Evolutionary conservation across 495 filamentous ascomycete genomes (phyloP).

Genomic region (Xylaria acuta): DNA sequence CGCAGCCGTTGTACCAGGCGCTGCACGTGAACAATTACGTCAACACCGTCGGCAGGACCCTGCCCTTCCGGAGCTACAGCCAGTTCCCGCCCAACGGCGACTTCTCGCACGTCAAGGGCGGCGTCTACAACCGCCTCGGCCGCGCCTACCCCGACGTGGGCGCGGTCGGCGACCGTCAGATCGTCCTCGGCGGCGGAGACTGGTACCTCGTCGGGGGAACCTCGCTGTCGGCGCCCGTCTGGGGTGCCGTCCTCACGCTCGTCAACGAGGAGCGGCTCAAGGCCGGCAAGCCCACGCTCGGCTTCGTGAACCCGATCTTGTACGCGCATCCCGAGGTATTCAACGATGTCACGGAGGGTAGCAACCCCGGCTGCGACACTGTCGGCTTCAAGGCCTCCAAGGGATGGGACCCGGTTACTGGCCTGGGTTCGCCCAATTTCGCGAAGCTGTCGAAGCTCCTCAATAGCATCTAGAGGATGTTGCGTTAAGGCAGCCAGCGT

Average conservation of each 20-base stretch:
- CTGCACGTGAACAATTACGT: slow-evolving; percentile 61
- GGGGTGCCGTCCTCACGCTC: slow-evolving; percentile 63
- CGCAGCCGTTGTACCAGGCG: slow-evolving; percentile 63
- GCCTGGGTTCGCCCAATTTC: slow-evolving; percentile 51
- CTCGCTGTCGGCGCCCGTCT: slow-evolving; percentile 63
- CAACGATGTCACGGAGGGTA: slow-evolving; percentile 66
- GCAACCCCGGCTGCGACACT: slow-evolving; percentile 66
- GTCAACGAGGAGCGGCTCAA: slow-evolving; percentile 68
- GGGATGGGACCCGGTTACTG: slow-evolving; percentile 72
- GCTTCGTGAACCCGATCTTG: slow-evolving; percentile 63
- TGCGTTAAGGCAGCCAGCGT: not conserved
- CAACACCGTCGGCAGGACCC: slow-evolving; percentile 44
- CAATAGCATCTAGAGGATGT: slow-evolving; percentile 7
- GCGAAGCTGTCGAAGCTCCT: slow-evolving; percentile 25
- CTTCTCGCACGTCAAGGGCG: slow-evolving; percentile 43
- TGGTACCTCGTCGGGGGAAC: slow-evolving; percentile 59
- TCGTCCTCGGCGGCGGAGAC: slow-evolving; percentile 52
- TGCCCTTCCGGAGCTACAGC: slow-evolving; percentile 31
- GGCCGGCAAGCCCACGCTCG: slow-evolving; percentile 56
- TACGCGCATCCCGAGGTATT: slow-evolving; percentile 67
- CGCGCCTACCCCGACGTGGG: slow-evolving; percentile 71
- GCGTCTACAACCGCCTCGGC: slow-evolving; percentile 61
- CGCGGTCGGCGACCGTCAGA: slow-evolving; percentile 66
- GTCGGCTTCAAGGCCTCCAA: slow-evolving; percentile 58
- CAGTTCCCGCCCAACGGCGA: slow-evolving; percentile 33